Evolutionary conservation across 116 monocot species (phyloP), one percentile per base, ranked within the genome.

Genomic region (Trichopus zeylanicus): DNA sequence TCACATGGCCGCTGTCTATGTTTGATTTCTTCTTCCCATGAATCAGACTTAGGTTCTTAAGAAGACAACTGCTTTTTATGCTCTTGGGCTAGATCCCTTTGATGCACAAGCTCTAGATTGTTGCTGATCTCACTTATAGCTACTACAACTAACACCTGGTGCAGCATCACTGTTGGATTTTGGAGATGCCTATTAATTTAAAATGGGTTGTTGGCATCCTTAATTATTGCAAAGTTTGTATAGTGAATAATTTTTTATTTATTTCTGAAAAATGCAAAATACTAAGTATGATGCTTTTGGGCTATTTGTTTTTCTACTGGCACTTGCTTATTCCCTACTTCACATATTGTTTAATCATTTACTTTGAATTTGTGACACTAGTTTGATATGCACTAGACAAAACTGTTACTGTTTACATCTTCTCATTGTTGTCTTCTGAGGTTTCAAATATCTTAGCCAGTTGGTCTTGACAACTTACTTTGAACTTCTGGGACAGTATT

Each of bases 61-160:
- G n/a, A 53, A 64, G 58, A 5, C 28, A 46, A 12, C 32, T 38
- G 1, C 10, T 60, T 27, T 6, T 25, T 13, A n/a, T 7, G 15
- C 25, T 46, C 16, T 46, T 0, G 46, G 18, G 32, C 25, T 42
- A 28, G 31, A 53, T 26, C 1, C 20, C 60, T 37, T 57, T 60
- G 60, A 52, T 59, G 46, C 12, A 13, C 13, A 42, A 42, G 42
- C 42, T 42, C n/a, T 42, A 42, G 13, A 29, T 29, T 28, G n/a
- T 42, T 0, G 42, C 18, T n/a, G n/a, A n/a, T 66, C 24, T 24
- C 46, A 66, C 15, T 29, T 56, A 21, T 56, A 23, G 4, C 20
- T 31, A n/a, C n/a, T n/a, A n/a, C 30, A 49, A 37, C 49, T 60
- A 52, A 62, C 70, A 54, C 15, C 47, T 53, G 51, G 42, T 42